Percentiles rank a stretch among this genome's conserved stretches.
Conservation (phyloP, 768 basidiomycete species). For the Leccinum uliginosum region DNA sequence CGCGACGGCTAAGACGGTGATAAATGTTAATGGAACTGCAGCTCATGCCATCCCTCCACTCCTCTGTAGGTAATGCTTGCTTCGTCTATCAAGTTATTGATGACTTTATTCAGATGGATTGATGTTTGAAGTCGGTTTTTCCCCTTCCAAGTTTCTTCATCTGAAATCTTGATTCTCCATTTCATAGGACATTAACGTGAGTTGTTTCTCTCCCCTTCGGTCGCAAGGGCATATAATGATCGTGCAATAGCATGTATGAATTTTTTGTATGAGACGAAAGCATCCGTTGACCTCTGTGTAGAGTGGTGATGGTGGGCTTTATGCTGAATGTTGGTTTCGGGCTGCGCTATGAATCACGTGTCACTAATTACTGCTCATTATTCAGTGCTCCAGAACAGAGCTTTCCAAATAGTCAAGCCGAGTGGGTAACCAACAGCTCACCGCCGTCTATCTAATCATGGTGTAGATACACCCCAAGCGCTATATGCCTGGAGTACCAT, state of each 20-base stretch:
- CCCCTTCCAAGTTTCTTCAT: not conserved
- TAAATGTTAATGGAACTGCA: conserved; percentile 41
- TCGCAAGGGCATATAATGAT: not conserved
- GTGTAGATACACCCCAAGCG: conserved; percentile 43
- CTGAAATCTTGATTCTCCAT: not conserved
- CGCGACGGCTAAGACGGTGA: conserved; percentile 24
- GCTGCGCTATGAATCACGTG: conserved; percentile 3
- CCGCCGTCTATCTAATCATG: not conserved
- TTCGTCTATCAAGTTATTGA: not conserved
- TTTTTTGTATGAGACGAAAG: not conserved
- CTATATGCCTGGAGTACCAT: conserved; percentile 52
- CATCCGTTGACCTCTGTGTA: conserved; percentile 28
- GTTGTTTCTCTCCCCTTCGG: conserved; percentile 19
- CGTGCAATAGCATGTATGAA: conserved; percentile 33
- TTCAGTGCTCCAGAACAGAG: conserved; percentile 62
- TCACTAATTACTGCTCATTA: not conserved
- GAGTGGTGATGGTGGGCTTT: conserved; percentile 67
- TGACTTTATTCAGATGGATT: conserved; percentile 38
- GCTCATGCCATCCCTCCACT: conserved; percentile 51
- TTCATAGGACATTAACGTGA: conserved; percentile 56
- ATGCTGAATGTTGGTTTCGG: conserved; percentile 46
- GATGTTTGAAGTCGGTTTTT: conserved; percentile 52
- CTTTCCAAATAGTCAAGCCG: conserved; percentile 60
- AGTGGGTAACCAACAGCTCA: conserved; percentile 28
- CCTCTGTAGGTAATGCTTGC: conserved; percentile 38